Evolutionary conservation across 805 yeast genomes (phyloP).

Genomic region (Lachancea sp.): DNA sequence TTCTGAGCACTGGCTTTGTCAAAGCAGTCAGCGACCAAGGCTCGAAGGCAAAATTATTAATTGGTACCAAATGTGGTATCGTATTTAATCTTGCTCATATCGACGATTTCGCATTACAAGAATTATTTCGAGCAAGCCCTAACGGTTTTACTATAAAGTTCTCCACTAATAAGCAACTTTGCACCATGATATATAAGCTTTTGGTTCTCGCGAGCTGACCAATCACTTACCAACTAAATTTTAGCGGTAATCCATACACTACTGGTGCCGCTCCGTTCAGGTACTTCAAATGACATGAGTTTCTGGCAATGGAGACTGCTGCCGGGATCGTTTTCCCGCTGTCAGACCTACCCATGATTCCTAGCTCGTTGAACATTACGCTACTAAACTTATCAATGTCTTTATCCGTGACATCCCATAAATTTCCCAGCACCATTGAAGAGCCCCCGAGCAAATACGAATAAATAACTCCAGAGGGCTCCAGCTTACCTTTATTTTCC

Average conservation of each 20-base stretch:
- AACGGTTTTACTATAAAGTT: slow-evolving; percentile 11
- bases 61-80: not conserved
- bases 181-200: slow-evolving; percentile 12
- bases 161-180: slow-evolving; percentile 9
- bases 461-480: slow-evolving; percentile 69
- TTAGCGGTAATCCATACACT: slow-evolving; percentile 73
- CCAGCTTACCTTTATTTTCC: slow-evolving; percentile 50
- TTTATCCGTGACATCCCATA: slow-evolving; percentile 97
- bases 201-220: slow-evolving; percentile 7
- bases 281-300: slow-evolving; percentile 59
- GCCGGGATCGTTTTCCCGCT: slow-evolving; percentile 36
- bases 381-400: slow-evolving; percentile 80
- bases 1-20: not conserved
- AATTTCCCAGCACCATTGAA: slow-evolving; percentile 74
- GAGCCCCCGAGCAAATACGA: slow-evolving; percentile 76
- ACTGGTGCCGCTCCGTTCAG: slow-evolving; percentile 93
- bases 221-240: slow-evolving; percentile 25
- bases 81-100: not conserved
- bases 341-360: slow-evolving; percentile 36
- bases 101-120: not conserved
- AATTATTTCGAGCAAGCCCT: slow-evolving; percentile 5
- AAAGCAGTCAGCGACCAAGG: not conserved
- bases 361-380: slow-evolving; percentile 59
- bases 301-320: slow-evolving; percentile 60
- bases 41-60: not conserved